Conservation (phyloP, 1,284 basidiomycete genomes). For the Pholiota adiposa region DNA sequence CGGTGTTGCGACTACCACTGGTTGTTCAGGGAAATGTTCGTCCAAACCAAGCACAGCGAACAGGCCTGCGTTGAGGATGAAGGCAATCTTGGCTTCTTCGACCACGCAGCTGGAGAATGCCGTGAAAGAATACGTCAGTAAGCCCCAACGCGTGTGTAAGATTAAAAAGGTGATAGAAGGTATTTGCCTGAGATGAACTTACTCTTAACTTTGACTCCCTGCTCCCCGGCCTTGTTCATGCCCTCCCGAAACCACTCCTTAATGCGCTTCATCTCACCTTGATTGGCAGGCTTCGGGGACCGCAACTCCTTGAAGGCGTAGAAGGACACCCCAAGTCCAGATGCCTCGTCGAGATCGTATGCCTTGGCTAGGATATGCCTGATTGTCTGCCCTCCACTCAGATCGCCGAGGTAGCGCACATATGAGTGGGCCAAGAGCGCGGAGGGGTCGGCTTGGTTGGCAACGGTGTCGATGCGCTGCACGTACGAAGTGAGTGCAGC, state of each 20-base stretch:
- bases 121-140: conserved; percentile 5
- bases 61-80: conserved; percentile 69
- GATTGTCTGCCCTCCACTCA: conserved; percentile 83
- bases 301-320: conserved; percentile 72
- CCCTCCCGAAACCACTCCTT: conserved; percentile 80
- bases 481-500: conserved; percentile 56
- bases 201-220: conserved; percentile 61
- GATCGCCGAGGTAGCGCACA: conserved; percentile 86
- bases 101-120: conserved; percentile 41
- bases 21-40: conserved; percentile 20
- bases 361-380: conserved; percentile 65
- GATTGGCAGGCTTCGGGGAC: conserved; percentile 43
- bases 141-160: not conserved
- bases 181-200: conserved; percentile 6
- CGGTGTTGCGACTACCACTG: conserved; percentile 15
- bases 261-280: conserved; percentile 72
- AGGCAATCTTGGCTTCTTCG: conserved; percentile 71
- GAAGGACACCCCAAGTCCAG: conserved; percentile 63
- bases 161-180: not conserved
- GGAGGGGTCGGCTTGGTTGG: conserved; percentile 50
- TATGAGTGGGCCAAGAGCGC: conserved; percentile 80
- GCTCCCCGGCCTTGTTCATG: conserved; percentile 69
- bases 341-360: conserved; percentile 61
- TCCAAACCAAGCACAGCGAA: conserved; percentile 47
- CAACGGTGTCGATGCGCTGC: conserved; percentile 49